phyloP scores from a whole-genome alignment of 2,329 filamentous ascomycete species.

The Trematosphaeria pertusa region DNA sequence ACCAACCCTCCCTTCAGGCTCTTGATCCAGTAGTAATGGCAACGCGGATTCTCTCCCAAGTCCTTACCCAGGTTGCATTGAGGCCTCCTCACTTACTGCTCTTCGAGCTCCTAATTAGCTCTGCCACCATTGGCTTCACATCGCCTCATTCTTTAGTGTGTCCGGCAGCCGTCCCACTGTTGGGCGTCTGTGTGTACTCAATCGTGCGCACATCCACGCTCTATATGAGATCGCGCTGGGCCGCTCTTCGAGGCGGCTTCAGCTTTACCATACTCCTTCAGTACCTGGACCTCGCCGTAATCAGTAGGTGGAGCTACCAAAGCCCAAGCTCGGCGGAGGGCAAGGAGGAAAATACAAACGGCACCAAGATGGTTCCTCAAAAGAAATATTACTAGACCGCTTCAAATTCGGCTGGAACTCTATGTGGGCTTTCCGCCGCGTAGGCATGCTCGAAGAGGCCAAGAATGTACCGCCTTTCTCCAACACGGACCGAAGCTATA shows the following conservation, averaged over 20 bases:
- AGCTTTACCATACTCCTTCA: background rate
- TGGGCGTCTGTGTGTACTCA: background rate
- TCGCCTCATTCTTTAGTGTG: too few species aligned
- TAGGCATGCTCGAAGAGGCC: background rate
- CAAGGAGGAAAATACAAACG: too few species aligned
- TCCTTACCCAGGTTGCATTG: too few species aligned
- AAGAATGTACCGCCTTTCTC: background rate
- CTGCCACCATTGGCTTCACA: too few species aligned
- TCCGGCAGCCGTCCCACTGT: background rate
- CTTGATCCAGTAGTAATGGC: too few species aligned
- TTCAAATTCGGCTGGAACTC: background rate
- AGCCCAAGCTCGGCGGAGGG: background rate
- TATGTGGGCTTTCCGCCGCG: constrained; percentile 1
- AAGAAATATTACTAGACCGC: background rate
- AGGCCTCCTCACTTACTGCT: too few species aligned
- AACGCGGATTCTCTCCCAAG: too few species aligned
- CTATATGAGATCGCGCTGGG: constrained; percentile 1
- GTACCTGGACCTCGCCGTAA: background rate
- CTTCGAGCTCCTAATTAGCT: too few species aligned
- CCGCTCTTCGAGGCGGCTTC: background rate
- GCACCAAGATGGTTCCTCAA: too few species aligned
- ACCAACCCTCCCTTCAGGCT: too few species aligned
- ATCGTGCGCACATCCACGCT: background rate
- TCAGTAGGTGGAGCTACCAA: background rate
- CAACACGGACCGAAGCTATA: background rate